Base-by-base conservation (phyloP, 371 early-diverging fungal species). In the Mortierella sp. region DNA sequence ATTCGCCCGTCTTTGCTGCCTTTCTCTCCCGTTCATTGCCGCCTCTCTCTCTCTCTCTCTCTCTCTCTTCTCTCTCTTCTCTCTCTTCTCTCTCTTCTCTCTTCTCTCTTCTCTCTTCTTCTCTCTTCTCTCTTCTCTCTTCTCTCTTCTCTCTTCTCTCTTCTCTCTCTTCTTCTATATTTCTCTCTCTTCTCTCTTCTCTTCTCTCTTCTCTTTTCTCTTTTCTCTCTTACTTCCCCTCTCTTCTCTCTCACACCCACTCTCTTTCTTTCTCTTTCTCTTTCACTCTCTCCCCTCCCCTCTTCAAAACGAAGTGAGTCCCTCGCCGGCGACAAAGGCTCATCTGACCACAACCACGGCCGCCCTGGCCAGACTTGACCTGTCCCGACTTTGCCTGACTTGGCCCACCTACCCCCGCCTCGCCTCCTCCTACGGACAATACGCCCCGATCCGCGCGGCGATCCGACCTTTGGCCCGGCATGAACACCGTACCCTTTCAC, bases 401-500 rank as follows among this genome's bases (percentile, higher is more conserved):
- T 37, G 37, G 37, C 37, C 37, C 37, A 37, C 37, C 37, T 37
- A 37, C 37, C 12, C n/a, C 7, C 6, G 2, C 30, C 29, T 30
- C 9, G 9, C 37, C 12, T 30, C 7, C 6, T 4, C 30, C 29
- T 30, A 2, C 6, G 57, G 26, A 53, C 30, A 55, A 19, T 16
- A 16, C 11, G 6, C 28, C 25, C 19, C 11, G 57, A 44, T 56
- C 37, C 9, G 53, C 21, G 11, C 53, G 26, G 53, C 53, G 26
- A 53, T 26, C 19, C 21, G 12, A 53, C 23, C 53, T 23, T 12
- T 37, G 37, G 37, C 37, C 37, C 37, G 37, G 37, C 70, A 79
- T 79, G 73, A 73, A 72, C 61, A 66, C 67, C 26, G 19, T 59
- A 19, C 70, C 73, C 23, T 60, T 70, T 46, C 58, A 66, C 7